Evolutionary conservation across 176 grass and related monocot genomes (phyloP).

Genomic region (Thalia dealbata): DNA sequence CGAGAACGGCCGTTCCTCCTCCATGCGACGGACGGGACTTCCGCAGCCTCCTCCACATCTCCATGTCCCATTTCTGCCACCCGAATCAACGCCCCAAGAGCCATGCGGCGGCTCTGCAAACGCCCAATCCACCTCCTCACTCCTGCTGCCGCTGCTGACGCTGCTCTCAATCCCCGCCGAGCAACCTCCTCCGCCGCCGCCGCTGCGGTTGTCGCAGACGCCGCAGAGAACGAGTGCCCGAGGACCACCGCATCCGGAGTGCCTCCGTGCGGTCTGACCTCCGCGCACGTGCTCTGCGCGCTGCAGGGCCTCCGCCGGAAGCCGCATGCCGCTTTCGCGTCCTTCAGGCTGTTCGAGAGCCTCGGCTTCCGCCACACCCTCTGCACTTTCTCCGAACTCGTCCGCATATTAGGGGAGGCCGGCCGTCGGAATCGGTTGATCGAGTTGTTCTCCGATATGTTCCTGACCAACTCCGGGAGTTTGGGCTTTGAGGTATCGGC

Average conservation of each 20-base stretch:
- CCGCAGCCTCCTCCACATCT: background rate
- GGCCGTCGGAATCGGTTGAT: constrained; percentile 29
- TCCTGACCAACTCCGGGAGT: constrained; percentile 3
- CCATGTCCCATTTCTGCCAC: background rate
- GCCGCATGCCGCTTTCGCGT: constrained; percentile 41
- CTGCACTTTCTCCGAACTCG: constrained; percentile 37
- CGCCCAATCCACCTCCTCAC: background rate
- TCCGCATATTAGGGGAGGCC: constrained; percentile 30
- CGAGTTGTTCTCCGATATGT: constrained; percentile 35
- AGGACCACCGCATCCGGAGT: too few relatives aligned
- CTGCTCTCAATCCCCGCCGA: background rate
- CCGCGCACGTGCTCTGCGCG: constrained; percentile 26
- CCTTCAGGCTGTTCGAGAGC: constrained; percentile 43
- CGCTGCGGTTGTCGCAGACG: background rate
- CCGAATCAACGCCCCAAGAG: background rate
- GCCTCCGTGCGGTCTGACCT: constrained; percentile 3
- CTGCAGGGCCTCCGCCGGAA: constrained; percentile 34
- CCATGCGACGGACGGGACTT: background rate
- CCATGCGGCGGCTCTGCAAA: background rate
- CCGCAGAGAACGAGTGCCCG: background rate
- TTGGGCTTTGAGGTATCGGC: constrained; percentile 25
- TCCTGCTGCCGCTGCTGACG: background rate
- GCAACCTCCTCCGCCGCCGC: background rate
- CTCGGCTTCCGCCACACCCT: constrained; percentile 42
- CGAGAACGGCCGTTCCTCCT: background rate